Base-by-base conservation (phyloP, 352 stramenopile species). In the Aphanomyces astaci region DNA sequence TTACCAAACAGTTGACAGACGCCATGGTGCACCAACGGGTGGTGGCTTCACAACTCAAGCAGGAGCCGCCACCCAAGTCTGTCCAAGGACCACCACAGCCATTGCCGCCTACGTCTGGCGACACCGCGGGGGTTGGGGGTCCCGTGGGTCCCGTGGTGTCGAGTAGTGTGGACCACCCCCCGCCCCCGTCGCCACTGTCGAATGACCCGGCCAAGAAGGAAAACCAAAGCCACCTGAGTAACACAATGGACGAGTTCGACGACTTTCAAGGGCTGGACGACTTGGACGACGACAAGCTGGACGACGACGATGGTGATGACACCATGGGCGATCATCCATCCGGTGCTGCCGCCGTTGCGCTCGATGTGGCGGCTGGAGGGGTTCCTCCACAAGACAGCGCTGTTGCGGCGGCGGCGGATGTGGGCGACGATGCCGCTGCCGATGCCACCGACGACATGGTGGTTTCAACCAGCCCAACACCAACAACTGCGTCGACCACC, bases 211-310 rank as follows among this genome's bases (percentile, higher is more conserved):
- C 66, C 2, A 76, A 78, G 28, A 49, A 43, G 11, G 63, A 36
- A 17, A 49, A 63, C 63, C 52, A 70, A 30, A 33, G 66, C 60
- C 24, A 51, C 15, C 53, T 46, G 46, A 70, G 36, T 65, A 72
- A 74, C 24, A n/a, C n/a, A n/a, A 67, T 92, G 72, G 86, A 90
- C 59, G 84, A 88, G 62, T 92, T 92, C 57, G 72, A 73, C 3
- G 82, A 92, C 64, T 90, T 93, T 40, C 76, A 80, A 1, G 82
- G 85, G 46, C 75, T 93, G 24, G 81, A 88, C 30, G 81, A 89
- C 67, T 88, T 93, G 63, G 77, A 80, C 28, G 81, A 89, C 27
- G 79, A 85, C n/a, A 70, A 59, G 30, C 24, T 59, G 5, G 51
- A 59, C n/a, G 51, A 88, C 53, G 72, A 79, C 64, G 80, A 84